Base-by-base conservation (phyloP, 306 rosid species). In the Vachellia collinsii region DNA sequence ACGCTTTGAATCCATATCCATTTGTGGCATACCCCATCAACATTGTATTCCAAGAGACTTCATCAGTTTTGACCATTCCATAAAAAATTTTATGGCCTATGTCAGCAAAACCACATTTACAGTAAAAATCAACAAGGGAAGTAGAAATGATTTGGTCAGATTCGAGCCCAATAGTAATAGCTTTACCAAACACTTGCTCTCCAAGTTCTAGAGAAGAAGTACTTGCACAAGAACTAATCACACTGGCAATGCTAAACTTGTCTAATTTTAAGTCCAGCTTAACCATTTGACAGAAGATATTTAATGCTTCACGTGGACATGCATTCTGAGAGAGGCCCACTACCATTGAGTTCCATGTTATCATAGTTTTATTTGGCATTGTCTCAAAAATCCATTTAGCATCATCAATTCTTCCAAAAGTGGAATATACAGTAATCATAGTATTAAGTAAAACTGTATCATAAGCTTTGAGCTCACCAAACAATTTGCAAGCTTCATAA, bases 311-410 rank as follows among this genome's bases (percentile, higher is more conserved):
- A 12, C 84, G 22, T 0, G 94, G 91, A 81, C 81, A 83, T 1
- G 89, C 92, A 72, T 91, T 93, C 85, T 93, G 90, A 48, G 91
- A 77, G 19, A 90, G 89, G 69, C 94, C 94, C 11, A 81, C 94
- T 5, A 91, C 69, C 74, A 93, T 87, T 44, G 98, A 91, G 77
- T 93, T 93, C 98, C 98, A 93, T 17, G 98, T 90, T 88, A 93
- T 85, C 63, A 90, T 59, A 44, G 94, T 91, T 83, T 79, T 93
- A 62, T 66, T 70, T 36, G 89, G 78, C 88, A 93, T 93, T 29
- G 77, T 61, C 75, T 75, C 46, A 74, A 93, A 93, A 77, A 90
- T 74, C 74, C 67, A 65, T 80, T 86, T 88, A 2, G 98, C 98
- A 36, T 93, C 97, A 84, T 89, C 90, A 6, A 93, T 80, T 85